A percentile compares a stretch with the other conserved stretches of the same genome.
Conservation (phyloP, 345 rosid genomes). For the Pseudoturritis turrita region DNA sequence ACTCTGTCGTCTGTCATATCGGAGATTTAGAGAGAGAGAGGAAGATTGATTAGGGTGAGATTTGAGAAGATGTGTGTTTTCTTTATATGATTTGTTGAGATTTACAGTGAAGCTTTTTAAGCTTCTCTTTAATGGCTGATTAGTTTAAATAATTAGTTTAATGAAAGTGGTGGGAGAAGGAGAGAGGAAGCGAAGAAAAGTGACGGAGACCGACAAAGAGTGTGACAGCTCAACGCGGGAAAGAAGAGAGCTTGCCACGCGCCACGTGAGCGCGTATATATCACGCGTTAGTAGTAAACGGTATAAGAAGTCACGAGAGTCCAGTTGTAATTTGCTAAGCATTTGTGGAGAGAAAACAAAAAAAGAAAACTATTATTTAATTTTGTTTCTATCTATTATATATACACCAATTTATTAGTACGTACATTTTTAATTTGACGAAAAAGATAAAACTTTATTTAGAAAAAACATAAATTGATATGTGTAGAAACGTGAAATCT, state of each 20-base stretch:
- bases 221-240: constrained; percentile 36
- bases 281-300: background rate
- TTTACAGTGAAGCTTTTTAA: constrained; percentile 12
- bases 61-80: background rate
- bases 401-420: background rate
- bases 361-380: background rate
- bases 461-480: background rate
- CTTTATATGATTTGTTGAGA: background rate
- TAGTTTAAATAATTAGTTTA: background rate
- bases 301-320: background rate
- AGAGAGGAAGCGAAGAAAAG: constrained; percentile 6
- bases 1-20: constrained; percentile 59
- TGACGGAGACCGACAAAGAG: constrained; percentile 24
- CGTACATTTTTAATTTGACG: background rate
- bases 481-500: background rate
- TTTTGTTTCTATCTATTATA: background rate
- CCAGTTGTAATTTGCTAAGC: constrained; percentile 3
- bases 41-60: background rate
- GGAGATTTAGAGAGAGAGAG: background rate
- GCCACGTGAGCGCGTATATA: constrained; percentile 5
- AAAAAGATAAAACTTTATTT: background rate
- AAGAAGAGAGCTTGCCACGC: constrained; percentile 1
- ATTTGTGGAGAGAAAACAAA: background rate
- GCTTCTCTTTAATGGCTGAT: background rate
- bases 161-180: constrained; percentile 8